phyloP scores from a whole-genome alignment of 108 stramenopile genomes.

The Conticribra weissflogii region DNA sequence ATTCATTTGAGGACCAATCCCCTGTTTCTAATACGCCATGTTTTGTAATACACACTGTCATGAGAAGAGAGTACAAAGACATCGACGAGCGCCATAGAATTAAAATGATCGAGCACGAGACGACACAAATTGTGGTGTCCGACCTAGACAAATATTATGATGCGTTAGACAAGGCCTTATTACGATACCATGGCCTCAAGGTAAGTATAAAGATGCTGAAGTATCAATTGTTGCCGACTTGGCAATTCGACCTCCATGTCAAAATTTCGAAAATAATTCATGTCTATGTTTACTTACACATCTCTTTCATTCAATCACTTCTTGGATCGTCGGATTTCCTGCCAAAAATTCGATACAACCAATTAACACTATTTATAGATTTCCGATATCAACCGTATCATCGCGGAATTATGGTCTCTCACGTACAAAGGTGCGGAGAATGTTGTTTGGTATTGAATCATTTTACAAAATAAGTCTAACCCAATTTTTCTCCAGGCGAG shows the following conservation, averaged over 20 bases:
- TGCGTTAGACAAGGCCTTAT: slow-evolving; percentile 92
- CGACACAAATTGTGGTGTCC: slow-evolving; percentile 88
- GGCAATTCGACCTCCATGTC: too few species aligned
- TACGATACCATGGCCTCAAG: slow-evolving; percentile 91
- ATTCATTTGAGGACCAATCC: background rate
- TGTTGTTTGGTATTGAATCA: too few species aligned
- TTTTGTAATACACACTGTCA: background rate
- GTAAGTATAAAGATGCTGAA: slow-evolving; percentile 54
- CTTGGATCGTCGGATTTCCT: background rate
- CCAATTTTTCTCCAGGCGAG: too few species aligned
- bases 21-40: background rate
- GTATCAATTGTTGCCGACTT: background rate
- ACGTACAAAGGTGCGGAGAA: slow-evolving; percentile 99
- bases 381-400: slow-evolving; percentile 95
- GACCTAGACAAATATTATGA: slow-evolving; percentile 94
- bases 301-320: background rate
- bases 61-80: slow-evolving; percentile 71
- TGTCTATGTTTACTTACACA: background rate
- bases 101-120: slow-evolving; percentile 87
- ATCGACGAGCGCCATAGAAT: slow-evolving; percentile 90
- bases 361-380: too few species aligned
- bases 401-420: slow-evolving; percentile 94
- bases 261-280: too few species aligned
- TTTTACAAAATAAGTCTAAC: too few species aligned
- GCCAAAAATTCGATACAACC: background rate